Percentiles rank a stretch among this genome's conserved stretches.
Conservation (phyloP, 257 asterid genomes). For the Solanum tacnaense region DNA sequence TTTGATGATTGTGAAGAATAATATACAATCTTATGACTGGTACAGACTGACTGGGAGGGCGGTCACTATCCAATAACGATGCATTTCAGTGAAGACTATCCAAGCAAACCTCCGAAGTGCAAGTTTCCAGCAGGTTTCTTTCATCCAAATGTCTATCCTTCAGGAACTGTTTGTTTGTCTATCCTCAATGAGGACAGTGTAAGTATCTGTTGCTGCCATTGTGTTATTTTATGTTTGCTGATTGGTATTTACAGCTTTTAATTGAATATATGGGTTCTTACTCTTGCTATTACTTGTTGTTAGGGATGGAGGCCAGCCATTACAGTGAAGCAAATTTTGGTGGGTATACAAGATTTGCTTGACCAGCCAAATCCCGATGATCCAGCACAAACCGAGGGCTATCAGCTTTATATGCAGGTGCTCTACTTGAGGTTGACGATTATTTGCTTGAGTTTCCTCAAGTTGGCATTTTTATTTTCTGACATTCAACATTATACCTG, state of each 20-base stretch:
- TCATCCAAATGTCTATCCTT: slow-evolving; percentile 87
- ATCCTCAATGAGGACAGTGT: slow-evolving; percentile 86
- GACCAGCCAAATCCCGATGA: slow-evolving; percentile 29
- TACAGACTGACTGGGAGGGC: slow-evolving; percentile 88
- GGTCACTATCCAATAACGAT: slow-evolving; percentile 70
- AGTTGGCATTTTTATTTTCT: not conserved
- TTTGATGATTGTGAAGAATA: not conserved
- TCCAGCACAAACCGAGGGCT: slow-evolving; percentile 27
- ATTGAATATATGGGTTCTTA: not conserved
- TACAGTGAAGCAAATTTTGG: slow-evolving; percentile 30
- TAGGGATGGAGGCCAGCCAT: slow-evolving; percentile 39
- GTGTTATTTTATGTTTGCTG: not conserved
- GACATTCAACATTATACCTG: not conserved
- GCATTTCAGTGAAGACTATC: slow-evolving; percentile 84
- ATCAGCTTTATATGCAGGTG: slow-evolving; percentile 3
- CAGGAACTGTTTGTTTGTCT: slow-evolving; percentile 84
- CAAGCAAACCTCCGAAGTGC: slow-evolving; percentile 88
- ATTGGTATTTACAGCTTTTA: not conserved
- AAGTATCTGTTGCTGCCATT: slow-evolving; percentile 17
- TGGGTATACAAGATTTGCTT: slow-evolving; percentile 33
- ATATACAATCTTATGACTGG: not conserved
- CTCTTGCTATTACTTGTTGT: not conserved
- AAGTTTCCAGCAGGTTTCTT: slow-evolving; percentile 71
- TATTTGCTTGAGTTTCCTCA: not conserved
- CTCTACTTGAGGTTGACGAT: not conserved